Conservation (phyloP, 768 basidiomycete genomes). For the Trametes gibbosa region DNA sequence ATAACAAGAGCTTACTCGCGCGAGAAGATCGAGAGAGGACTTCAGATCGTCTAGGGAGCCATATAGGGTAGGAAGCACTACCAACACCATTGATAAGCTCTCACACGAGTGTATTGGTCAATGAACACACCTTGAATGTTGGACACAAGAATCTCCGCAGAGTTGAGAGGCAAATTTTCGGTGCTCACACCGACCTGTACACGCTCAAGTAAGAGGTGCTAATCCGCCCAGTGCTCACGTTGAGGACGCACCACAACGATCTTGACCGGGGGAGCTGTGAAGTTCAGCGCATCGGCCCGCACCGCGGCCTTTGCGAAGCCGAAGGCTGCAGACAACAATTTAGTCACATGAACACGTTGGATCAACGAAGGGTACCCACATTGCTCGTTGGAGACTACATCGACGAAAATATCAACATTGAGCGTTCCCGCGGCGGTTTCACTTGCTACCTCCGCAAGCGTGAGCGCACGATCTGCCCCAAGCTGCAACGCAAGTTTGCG, state of each 20-base stretch:
- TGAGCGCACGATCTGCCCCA: slow-evolving; percentile 7
- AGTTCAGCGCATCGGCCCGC: neutral
- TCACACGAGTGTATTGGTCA: no score
- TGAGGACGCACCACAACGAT: neutral
- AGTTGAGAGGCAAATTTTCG: slow-evolving; percentile 4
- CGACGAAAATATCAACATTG: slow-evolving; percentile 12
- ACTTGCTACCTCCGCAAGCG: neutral
- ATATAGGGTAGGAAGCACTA: slow-evolving; percentile 2
- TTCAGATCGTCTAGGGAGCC: slow-evolving; percentile 6
- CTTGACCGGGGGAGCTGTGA: neutral
- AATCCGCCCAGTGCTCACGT: neutral
- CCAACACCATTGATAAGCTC: no score
- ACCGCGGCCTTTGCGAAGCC: neutral
- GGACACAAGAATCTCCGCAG: neutral
- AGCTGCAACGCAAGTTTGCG: slow-evolving; percentile 10
- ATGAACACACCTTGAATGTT: neutral
- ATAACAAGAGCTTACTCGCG: neutral
- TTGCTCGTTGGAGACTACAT: slow-evolving; percentile 8
- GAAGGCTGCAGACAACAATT: neutral
- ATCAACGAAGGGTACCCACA: neutral
- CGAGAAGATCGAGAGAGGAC: slow-evolving; percentile 6
- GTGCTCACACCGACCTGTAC: neutral
- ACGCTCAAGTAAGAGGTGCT: neutral
- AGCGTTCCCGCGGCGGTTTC: neutral
- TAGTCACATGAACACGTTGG: neutral